Percentiles rank a stretch among this genome's conserved stretches.
Evolutionary conservation across 2,329 filamentous ascomycete genomes (phyloP).

Genomic region (Hortaea werneckii): DNA sequence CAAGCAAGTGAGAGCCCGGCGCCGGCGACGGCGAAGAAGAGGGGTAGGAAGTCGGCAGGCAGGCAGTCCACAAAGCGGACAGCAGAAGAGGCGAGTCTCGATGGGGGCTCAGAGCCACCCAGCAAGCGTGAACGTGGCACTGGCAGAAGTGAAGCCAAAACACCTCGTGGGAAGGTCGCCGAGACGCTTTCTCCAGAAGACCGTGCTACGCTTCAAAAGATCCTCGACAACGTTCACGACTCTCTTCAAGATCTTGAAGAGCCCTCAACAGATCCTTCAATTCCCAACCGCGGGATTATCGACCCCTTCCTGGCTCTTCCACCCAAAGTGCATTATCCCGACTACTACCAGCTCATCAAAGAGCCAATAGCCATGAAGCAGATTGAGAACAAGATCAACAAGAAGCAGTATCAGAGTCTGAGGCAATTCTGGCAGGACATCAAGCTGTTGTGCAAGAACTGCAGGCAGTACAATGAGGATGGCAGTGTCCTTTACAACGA

Average conservation of each 20-base stretch:
- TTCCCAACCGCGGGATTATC: constrained; percentile 68
- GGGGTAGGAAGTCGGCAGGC: constrained; percentile 61
- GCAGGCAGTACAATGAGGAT: constrained; percentile 93
- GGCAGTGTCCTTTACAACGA: constrained; percentile 85
- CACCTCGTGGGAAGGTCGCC: constrained; percentile 24
- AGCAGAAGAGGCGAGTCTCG: constrained; percentile 55
- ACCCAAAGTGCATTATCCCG: constrained; percentile 77
- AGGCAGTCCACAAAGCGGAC: constrained; percentile 72
- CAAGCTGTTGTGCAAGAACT: constrained; percentile 76
- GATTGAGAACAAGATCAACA: constrained; percentile 91
- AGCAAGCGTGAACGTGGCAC: constrained; percentile 57
- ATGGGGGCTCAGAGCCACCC: constrained; percentile 61
- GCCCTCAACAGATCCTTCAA: constrained; percentile 49
- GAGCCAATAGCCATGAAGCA: constrained; percentile 93
- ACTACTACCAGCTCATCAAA: constrained; percentile 91
- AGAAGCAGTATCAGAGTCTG: constrained; percentile 77
- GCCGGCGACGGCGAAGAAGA: constrained; percentile 59
- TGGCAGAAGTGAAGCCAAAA: constrained; percentile 46
- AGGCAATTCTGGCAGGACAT: constrained; percentile 76
- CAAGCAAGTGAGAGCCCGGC: constrained; percentile 75
- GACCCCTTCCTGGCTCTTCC: constrained; percentile 89
- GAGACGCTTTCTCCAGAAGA: constrained; percentile 58
- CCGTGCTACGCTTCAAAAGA: constrained; percentile 67
- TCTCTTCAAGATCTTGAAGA: constrained; percentile 76
- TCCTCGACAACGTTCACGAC: constrained; percentile 68